Evolutionary conservation across 2,329 filamentous ascomycete genomes (phyloP), one percentile per base, ranked within the genome.

Genomic region (Knufia fluminis): DNA sequence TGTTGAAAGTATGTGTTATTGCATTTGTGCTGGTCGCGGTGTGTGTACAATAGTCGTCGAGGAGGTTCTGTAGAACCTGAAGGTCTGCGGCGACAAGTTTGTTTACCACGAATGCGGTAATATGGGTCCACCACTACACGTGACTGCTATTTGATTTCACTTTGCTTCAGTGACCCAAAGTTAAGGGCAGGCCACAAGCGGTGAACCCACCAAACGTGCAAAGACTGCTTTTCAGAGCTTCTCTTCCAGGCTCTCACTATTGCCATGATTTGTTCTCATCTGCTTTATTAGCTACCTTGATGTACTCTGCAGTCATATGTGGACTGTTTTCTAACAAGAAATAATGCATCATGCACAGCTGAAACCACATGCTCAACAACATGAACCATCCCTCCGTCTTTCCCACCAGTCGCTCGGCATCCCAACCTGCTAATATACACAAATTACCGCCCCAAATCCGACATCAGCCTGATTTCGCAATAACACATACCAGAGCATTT

Each of bases 371-470:
- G 22, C 36, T 38, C 33, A 24, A 14, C 19, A n/a, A 28, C 23
- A 35, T 20, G 17, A 4, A 19, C 17, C 6, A 16, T 10, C 40
- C 19, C 22, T 19, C 31, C 31, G 9, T 14, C 9, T 22, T 12
- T 38, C 3, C 44, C 8, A 22, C 31, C 17, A 35, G 8, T 14
- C 16, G 6, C n/a, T n/a, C 16, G 6, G n/a, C 4, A 7, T 4
- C 16, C n/a, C n/a, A 36, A 16, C 16, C 17, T 22, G 9, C 26
- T 46, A 36, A 36, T 48, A 40, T 48, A 48, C 45, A 48, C 45
- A 14, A 24, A 17, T 3, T 26, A n/a, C 12, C n/a, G 19, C 6
- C 26, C 24, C 22, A 23, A 19, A 17, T 3, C 31, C 33, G 1
- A 14, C 16, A 14, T 22, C 20, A 17, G 24, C 10, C 19, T 16